Evolutionary conservation across 2,329 filamentous ascomycete species (phyloP), one percentile per base, ranked within the genome.

Genomic region (Fusarium secorum): DNA sequence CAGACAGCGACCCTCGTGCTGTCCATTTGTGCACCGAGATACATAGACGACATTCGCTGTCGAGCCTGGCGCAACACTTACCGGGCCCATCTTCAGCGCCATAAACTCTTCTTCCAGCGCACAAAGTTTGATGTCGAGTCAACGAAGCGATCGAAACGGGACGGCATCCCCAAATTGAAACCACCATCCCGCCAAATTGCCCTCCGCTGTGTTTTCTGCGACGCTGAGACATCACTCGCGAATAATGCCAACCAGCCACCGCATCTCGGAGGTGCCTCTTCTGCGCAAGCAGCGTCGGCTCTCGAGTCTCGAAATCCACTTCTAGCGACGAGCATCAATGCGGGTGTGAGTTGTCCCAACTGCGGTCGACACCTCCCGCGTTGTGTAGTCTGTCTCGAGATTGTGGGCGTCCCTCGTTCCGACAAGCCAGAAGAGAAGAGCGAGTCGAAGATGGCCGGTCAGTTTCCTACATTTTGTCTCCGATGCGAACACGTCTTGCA

Each of bases 91-190:
- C 86, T 92, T 39, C 89, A 92, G 82, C 90, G 85, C 71, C 93
- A 93, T 85, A 91, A 87, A 79, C 88, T 86, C 60, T 95, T 93
- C 81, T 89, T 92, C 68, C 87, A 93, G 71, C 89, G 93, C 49
- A 91, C 92, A 59, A 91, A 91, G 75, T 95, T 94, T 80, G 91
- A 93, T 72, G 91, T 93, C 66, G 90, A 93, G 77, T 92, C 92
- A 76, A 93, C 91, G 28, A 89, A 89, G 70, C 87, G 87, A 72
- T 91, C 90, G 72, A 88, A 90, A 62, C 87, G 88, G 57, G 86
- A 89, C 57, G 91, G 91, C 42, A 70, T 79, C 11, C 75, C 75
- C 22, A 74, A 65, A 42, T 75, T 77, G 60, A 76, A 72, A 58
- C 87, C 90, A 2, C 86, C 90, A 1, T 88, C 88, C 4, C 85